Base-by-base conservation (phyloP, 2,329 filamentous ascomycete species). In the Trichocomaceae sp. region DNA sequence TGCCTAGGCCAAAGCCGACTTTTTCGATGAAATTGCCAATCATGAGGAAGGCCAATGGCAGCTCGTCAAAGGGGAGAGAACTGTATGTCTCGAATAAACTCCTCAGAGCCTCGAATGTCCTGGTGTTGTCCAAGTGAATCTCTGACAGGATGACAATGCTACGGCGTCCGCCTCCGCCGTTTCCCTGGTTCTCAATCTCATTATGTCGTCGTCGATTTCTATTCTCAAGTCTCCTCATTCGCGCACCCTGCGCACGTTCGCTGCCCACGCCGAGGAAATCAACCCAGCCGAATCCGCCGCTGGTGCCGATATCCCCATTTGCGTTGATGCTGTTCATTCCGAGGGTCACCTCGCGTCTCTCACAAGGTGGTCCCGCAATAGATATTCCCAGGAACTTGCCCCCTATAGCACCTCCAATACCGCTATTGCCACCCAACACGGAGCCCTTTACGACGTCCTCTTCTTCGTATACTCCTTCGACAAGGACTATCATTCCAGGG, bases 391-490 rank as follows among this genome's bases (percentile, higher is more conserved):
- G 82, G 63, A 99, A 96, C 49, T 85, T 87, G 5, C 93, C 93
- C n/a, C 90, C 90, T 55, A 97, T 89, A 0, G 87, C 88, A 13
- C 91, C 92, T 41, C 92, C 92, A 23, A 96, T 84, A 42, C 92
- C 92, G 47, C 83, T 86, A 60, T 83, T 87, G 5, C 87, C 86
- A 50, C 88, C 87, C 4, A 95, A 77, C 0, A 83, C 84, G 19
- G 84, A 85, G 15, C 85, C 84, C 1, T 79, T 63, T 37, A 70
- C 74, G 19, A 83, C 84, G 59, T 90, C 89, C 63, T 96, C 90
- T 69, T 97, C 93, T 68, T 96, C 90, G 66, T 99, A 99, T n/a
- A 92, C 84, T 6, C 93, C 93, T 64, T 99, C 93, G 0, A 96
- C 83, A 0, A 99, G 79, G 3, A 97, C 88, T 47, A 99, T 88